Evolutionary conservation across 169 alveolate species (phyloP).

Genomic region (Cryptosporidium viatorum): DNA sequence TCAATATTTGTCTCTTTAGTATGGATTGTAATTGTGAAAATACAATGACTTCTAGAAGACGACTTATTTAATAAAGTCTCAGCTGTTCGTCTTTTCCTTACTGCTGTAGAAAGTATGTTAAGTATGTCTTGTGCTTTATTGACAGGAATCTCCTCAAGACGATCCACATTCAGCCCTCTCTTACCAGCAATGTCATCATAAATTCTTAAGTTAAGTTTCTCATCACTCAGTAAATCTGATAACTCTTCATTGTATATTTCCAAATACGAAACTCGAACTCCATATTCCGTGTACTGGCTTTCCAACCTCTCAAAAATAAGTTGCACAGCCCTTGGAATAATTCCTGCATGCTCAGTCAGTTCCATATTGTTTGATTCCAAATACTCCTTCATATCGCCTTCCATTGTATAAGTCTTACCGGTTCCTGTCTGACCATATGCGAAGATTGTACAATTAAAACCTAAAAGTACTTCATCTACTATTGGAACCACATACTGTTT

Average conservation of each 20-base stretch:
- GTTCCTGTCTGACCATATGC: conserved; percentile 91
- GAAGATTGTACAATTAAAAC: conserved; percentile 90
- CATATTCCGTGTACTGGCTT: conserved; percentile 83
- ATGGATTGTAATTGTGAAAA: conserved; percentile 88
- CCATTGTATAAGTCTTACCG: conserved; percentile 88
- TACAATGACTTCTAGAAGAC: conserved; percentile 91
- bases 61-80: conserved; percentile 89
- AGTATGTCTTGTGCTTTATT: conserved; percentile 88
- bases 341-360: conserved; percentile 80
- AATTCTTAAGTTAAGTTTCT: conserved; percentile 76
- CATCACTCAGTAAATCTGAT: conserved; percentile 85
- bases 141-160: conserved; percentile 86
- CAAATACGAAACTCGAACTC: conserved; percentile 85
- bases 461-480: conserved; percentile 89
- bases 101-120: conserved; percentile 85
- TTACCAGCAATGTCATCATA: conserved; percentile 81
- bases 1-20: conserved; percentile 86
- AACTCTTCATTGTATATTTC: conserved; percentile 89
- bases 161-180: conserved; percentile 85
- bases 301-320: conserved; percentile 82
- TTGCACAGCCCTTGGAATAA: conserved; percentile 85
- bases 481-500: conserved; percentile 86
- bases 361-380: conserved; percentile 66
- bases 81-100: conserved; percentile 88
- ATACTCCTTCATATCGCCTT: conserved; percentile 81